Percentiles rank a stretch among this genome's conserved stretches.
These are phyloP conservation scores for Talaromyces borbonicus DNA, from an alignment of 495 filamentous ascomycete genomes.

Conservation along the genomic window DNA sequence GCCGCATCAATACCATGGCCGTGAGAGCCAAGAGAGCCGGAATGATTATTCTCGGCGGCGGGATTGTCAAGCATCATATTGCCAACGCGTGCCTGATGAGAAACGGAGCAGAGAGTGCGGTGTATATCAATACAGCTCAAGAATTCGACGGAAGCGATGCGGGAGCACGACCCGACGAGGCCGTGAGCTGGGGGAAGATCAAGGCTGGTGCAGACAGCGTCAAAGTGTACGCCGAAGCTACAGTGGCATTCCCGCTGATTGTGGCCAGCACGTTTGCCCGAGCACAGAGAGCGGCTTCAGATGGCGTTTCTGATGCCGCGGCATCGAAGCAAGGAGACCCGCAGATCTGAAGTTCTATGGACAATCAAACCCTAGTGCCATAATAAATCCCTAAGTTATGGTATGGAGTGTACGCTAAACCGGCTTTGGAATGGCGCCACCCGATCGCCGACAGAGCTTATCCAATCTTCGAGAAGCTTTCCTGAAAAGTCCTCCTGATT, in stretches of 20 bases:
- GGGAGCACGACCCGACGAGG: conserved; percentile 90
- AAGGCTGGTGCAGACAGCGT: conserved; percentile 75
- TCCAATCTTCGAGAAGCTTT: no score
- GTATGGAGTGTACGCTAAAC: no score
- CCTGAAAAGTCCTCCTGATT: no score
- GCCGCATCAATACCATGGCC: conserved; percentile 80
- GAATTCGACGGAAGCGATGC: conserved; percentile 98
- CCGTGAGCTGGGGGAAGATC: conserved; percentile 98
- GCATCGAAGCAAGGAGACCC: neutral
- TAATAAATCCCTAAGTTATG: no score
- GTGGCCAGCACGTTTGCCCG: conserved; percentile 94
- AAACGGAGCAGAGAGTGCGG: conserved; percentile 90
- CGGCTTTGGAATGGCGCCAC: no score
- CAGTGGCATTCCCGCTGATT: conserved; percentile 84
- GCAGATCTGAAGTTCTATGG: neutral
- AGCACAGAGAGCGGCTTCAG: conserved; percentile 14
- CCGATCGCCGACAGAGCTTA: no score
- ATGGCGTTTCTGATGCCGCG: neutral
- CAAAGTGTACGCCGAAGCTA: conserved; percentile 92
- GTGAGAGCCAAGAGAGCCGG: conserved; percentile 74
- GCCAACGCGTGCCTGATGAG: conserved; percentile 95
- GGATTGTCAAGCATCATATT: conserved; percentile 93
- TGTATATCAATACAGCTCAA: conserved; percentile 92
- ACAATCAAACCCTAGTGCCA: no score
- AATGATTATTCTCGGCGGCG: conserved; percentile 91